Evolutionary conservation across 2,329 filamentous ascomycete genomes (phyloP), one percentile per base, ranked within the genome.

Genomic region (Berkeleyomyces rouxiae): DNA sequence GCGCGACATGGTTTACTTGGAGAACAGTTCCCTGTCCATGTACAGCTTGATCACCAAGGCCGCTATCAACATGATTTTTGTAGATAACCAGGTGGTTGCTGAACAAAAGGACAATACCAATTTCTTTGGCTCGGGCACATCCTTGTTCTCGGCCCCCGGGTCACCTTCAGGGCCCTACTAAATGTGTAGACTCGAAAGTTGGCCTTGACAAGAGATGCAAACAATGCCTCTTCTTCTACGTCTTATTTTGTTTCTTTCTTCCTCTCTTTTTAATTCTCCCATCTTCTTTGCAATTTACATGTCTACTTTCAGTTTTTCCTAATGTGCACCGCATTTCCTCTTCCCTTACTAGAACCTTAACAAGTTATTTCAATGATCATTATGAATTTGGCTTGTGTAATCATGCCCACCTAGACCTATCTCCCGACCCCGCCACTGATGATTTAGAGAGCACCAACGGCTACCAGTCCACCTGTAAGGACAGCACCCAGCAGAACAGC

Each of bases 11-110:
- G 79, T 91, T 57, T 83, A 82, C 67, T 75, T 92, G 43, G 84
- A 90, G 72, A 87, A 79, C 43, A 83, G 77, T 60, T 71, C 72
- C 23, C 77, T 89, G 46, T 76, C 82, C 67, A 71, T 91, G 44
- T 88, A 81, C 66, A 87, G 82, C 6, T 73, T 91, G 62, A 87
- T 79, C 74, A 91, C 87, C 66, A 90, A 90, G 77, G 86, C 86
- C 3, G 79, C 83, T 33, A 76, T 80, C 60, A 89, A 88, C 74
- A 90, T 90, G 85, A 74, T 90, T 65, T 84, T 79, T 0, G 70
- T 85, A 16, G 75, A 86, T 67, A 83, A 83, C 47, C 67, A 77
- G 69, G 72, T 75, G 11, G 74, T 74, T 1, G 80, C 78, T 58
- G 70, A 81, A 3, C 82, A 84, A 67, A 72, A 71, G 61, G 82